phyloP scores from a whole-genome alignment of 768 basidiomycete genomes.

The Phlebiopsis gigantea region DNA sequence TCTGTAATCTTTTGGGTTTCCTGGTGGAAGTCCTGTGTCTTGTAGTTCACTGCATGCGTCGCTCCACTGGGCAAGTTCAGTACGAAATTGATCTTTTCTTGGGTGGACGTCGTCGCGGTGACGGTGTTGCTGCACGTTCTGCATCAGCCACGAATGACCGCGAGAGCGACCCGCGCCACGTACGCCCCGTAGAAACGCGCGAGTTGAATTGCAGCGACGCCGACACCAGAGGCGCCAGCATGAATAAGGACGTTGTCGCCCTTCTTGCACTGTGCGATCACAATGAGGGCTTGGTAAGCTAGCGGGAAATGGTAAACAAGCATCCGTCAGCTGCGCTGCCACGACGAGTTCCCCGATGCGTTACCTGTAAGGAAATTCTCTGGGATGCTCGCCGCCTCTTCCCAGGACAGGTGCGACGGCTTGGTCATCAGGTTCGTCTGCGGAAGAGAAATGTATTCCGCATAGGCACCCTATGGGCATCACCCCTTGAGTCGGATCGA shows the following conservation, averaged over 20 bases:
- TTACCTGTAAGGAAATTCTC: conserved; percentile 86
- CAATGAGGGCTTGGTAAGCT: conserved; percentile 62
- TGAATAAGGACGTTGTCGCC: conserved; percentile 82
- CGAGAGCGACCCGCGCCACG: conserved; percentile 27
- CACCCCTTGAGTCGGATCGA: not conserved
- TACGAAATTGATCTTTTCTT: conserved; percentile 78
- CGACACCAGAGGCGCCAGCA: conserved; percentile 89
- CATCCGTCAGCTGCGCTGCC: not conserved
- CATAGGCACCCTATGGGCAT: conserved; percentile 81
- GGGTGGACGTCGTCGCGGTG: conserved; percentile 80
- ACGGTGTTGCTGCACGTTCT: conserved; percentile 51
- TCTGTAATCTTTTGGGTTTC: conserved; percentile 65
- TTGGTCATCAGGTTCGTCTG: conserved; percentile 69
- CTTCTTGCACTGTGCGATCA: conserved; percentile 62
- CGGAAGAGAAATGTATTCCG: conserved; percentile 72
- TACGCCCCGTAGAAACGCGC: conserved; percentile 72
- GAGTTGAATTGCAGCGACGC: conserved; percentile 82
- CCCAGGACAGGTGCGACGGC: conserved; percentile 71
- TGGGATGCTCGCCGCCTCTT: conserved; percentile 81
- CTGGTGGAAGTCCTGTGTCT: conserved; percentile 72
- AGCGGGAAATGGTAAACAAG: not conserved
- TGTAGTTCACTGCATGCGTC: conserved; percentile 81
- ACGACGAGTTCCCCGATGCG: conserved; percentile 7
- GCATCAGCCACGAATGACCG: not conserved
- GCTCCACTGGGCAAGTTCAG: conserved; percentile 60